Evolutionary conservation across 2,329 filamentous ascomycete genomes (phyloP), one percentile per base, ranked within the genome.

Genomic region (Phyllosticta citriasiana): DNA sequence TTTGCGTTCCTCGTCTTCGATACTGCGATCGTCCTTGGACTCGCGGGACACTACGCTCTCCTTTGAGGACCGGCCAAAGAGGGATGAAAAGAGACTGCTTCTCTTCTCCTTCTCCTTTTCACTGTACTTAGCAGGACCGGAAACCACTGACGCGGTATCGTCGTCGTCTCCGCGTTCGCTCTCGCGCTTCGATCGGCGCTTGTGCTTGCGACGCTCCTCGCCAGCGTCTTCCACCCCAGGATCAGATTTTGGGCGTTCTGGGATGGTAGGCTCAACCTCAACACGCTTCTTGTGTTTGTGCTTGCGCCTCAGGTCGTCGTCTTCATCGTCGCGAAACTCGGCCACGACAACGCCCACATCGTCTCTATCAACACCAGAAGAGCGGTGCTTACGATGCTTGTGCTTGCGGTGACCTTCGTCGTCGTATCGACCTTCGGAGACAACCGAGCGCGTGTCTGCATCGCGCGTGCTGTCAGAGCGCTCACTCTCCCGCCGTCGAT

Each of bases 51-150:
- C 47, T 16, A 53, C 47, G 53, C 59, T 61, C 25, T 61, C 60
- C 50, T 61, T 61, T 26, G 54, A 35, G 2, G 77, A 77, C 67
- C 77, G 80, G 33, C 73, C 70, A 63, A 80, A 79, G 8, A 80
- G 65, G 4, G 77, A 52, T 2, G 59, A 75, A 57, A 79, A 75
- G 7, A 80, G 59, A 12, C 78, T 76, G 55, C 74, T 74, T 56
- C 77, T 77, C 64, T 76, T 75, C 19, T 61, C 76, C 63, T 76
- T 73, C 47, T 72, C 67, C 62, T 67, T 70, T 19, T 69, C 67
- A 57, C 67, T 70, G 52, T 70, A 69, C 51, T 72, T 70, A 10
- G 75, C 72, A 22, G 76, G 70, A 4, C 72, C 70, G 4, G 78
- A 78, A 3, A 71, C 67, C 4, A 74, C 54, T 25, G 77, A 79